These are phyloP conservation scores for Schizophyllum amplum DNA, from an alignment of 1,284 basidiomycete species.

Conservation along the genomic window DNA sequence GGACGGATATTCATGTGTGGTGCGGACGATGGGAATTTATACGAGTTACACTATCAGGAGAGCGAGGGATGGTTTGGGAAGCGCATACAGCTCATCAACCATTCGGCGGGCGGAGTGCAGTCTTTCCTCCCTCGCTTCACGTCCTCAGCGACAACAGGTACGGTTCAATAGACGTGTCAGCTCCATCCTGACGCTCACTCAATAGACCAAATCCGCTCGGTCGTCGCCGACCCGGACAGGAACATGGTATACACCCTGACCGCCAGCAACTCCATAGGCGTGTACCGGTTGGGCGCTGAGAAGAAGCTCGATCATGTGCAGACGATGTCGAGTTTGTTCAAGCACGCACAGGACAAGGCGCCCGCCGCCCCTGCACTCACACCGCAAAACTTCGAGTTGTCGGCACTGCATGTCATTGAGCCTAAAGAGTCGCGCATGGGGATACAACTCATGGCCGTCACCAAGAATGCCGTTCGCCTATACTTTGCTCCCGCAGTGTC, in stretches of 20 bases:
- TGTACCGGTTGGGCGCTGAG: conserved; percentile 55
- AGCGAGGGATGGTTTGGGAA: conserved; percentile 93
- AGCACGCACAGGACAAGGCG: conserved; percentile 65
- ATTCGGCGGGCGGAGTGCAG: conserved; percentile 67
- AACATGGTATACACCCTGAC: conserved; percentile 72
- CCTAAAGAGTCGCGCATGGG: conserved; percentile 55
- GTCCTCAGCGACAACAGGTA: conserved; percentile 53
- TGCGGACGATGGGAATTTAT: conserved; percentile 79
- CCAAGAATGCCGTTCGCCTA: conserved; percentile 69
- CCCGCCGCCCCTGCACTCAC: conserved; percentile 64
- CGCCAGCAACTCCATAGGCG: conserved; percentile 58
- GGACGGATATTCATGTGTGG: conserved; percentile 93
- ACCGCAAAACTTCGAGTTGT: conserved; percentile 59
- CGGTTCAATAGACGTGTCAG: conserved; percentile 1
- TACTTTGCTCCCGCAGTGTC: conserved; percentile 62
- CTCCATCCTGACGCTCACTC: neutral
- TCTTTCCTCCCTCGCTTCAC: conserved; percentile 65
- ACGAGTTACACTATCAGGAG: conserved; percentile 91
- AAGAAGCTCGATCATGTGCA: conserved; percentile 62
- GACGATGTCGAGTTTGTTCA: conserved; percentile 60
- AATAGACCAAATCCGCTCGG: conserved; percentile 60
- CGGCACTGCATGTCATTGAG: conserved; percentile 57
- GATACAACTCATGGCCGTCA: conserved; percentile 73
- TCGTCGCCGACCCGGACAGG: conserved; percentile 59
- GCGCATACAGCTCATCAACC: conserved; percentile 74